Percentiles rank a stretch among this genome's conserved stretches.
Conservation (phyloP, 176 grass and related monocot genomes). For the Cenchrus americanus region DNA sequence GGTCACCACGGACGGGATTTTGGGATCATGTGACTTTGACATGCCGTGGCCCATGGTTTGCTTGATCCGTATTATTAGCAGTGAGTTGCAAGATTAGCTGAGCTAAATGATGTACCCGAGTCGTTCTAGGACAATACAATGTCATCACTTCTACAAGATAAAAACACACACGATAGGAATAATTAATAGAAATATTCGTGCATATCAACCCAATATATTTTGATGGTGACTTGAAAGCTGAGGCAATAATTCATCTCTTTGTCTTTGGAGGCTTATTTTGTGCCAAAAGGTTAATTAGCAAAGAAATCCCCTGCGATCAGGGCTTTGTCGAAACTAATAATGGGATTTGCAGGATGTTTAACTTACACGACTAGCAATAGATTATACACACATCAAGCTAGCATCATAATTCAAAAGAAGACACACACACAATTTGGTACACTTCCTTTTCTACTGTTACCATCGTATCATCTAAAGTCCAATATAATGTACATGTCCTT, state of each 20-base stretch:
- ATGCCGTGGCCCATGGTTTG: not conserved
- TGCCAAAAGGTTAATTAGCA: not conserved
- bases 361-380: conserved; percentile 51
- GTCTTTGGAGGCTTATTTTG: conserved; percentile 16
- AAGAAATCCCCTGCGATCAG: conserved; percentile 31
- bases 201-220: not conserved
- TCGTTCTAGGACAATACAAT: conserved; percentile 7
- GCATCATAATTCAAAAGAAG: conserved; percentile 14
- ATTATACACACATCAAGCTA: conserved; percentile 10
- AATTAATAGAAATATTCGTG: not conserved
- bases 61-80: conserved; percentile 26
- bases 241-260: not conserved
- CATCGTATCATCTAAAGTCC: conserved; percentile 21
- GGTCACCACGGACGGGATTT: not conserved
- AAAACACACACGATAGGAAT: not conserved
- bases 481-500: conserved; percentile 18
- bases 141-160: not conserved
- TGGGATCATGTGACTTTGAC: conserved; percentile 13
- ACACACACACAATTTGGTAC: conserved; percentile 17
- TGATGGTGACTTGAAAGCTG: conserved; percentile 32
- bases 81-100: conserved; percentile 19
- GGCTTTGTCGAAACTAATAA: conserved; percentile 37
- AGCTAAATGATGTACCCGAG: not conserved
- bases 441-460: conserved; percentile 15
- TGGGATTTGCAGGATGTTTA: conserved; percentile 41